Base-by-base conservation (phyloP, 2,329 filamentous ascomycete species). In the Diaporthe sp. region DNA sequence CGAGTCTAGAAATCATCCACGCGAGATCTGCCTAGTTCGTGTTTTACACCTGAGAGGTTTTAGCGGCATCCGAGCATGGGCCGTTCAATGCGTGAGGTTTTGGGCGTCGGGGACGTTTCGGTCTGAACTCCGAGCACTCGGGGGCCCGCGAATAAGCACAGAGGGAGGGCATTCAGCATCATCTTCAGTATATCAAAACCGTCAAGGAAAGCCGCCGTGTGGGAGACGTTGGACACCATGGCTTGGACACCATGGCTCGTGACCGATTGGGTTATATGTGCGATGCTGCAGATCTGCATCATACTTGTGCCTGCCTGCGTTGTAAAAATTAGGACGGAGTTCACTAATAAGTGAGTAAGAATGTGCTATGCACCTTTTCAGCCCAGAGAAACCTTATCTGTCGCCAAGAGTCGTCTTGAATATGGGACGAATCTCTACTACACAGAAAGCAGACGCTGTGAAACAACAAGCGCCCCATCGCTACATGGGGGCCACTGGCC, bases 301-400 rank as follows among this genome's bases (percentile, higher is more conserved):
- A 39, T 28, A 53, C 8, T 25, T 25, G 53, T 13, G 7, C 7
- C 62, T 42, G 46, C 22, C 19, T 15, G 46, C n/a, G 15, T 17
- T 44, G 37, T 44, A 6, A 25, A 25, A 25, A 25, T 25, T 25
- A 25, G 44, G 59, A 2, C 6, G 9, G 17, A 46, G 46, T 10
- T 19, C 49, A 68, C 31, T 53, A n/a, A n/a, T n/a, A 13, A 5
- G 37, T 39, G 1, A 39, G 37, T 39, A 12, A 39, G 37, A 39
- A 42, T 22, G n/a, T 22, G 34, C 39, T 53, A 53, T 34, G 46
- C 65, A 42, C 65, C 65, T 53, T 28, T 68, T 68, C 46, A 68
- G 65, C 65, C 65, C 65, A 53, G 31, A 25, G 65, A 68, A 68
- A 53, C 65, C 46, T 68, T 68, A 68, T 53, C 65, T 68, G 46